Conservation (phyloP, 2,329 filamentous ascomycete species). For the Daldinia sp. region DNA sequence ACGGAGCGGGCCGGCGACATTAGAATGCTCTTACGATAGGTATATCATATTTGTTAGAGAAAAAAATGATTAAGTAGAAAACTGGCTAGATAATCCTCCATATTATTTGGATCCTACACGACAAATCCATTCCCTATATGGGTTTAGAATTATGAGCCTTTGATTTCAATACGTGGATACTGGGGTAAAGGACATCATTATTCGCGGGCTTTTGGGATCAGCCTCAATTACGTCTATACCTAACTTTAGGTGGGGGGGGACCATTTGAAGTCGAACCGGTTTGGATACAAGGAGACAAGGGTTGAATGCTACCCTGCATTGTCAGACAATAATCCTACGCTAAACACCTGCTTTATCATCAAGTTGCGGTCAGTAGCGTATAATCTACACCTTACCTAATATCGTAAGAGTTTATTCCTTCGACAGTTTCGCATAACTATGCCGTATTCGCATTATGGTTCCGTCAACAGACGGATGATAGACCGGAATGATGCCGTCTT, state of each 20-base stretch:
- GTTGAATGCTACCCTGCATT: background rate
- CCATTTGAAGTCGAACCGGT: background rate
- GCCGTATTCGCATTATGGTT: background rate
- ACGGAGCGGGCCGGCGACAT: background rate
- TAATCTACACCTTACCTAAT: background rate
- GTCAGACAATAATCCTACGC: constrained; percentile 1
- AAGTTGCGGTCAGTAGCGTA: background rate
- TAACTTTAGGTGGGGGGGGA: background rate
- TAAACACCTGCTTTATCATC: background rate
- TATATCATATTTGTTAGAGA: background rate
- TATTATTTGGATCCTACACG: background rate
- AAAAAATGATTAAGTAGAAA: background rate
- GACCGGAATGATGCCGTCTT: background rate
- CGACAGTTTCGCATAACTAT: background rate
- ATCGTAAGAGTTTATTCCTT: background rate
- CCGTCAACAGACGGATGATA: background rate
- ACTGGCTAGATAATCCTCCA: background rate
- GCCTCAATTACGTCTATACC: constrained; percentile 1
- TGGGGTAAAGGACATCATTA: background rate
- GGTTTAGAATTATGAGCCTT: background rate
- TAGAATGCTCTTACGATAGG: background rate
- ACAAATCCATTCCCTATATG: background rate
- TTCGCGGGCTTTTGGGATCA: background rate
- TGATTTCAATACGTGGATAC: background rate
- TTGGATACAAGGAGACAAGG: background rate